A percentile compares a stretch with the other conserved stretches of the same genome.
Evolutionary conservation across 2,329 filamentous ascomycete species (phyloP).

Genomic region (Metarhizium brunneum): DNA sequence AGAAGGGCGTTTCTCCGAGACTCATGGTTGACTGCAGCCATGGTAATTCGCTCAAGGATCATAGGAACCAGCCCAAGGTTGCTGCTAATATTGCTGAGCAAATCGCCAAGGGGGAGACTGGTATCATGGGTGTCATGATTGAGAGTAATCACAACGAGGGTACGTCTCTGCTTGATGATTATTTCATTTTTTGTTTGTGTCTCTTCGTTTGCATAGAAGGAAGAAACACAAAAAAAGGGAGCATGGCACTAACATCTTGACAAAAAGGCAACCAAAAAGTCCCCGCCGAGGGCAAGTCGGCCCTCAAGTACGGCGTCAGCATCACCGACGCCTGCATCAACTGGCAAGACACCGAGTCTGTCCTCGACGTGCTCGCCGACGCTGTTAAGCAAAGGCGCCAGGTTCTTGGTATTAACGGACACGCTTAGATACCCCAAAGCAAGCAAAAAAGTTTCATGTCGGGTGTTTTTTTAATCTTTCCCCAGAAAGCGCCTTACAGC

Average conservation of each 20-base stretch:
- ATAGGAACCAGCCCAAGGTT: constrained; percentile 95
- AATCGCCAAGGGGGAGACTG: constrained; percentile 72
- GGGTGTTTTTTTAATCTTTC: not conserved
- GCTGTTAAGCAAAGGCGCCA: constrained; percentile 45
- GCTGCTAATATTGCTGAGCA: constrained; percentile 74
- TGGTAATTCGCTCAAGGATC: constrained; percentile 91
- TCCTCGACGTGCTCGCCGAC: constrained; percentile 68
- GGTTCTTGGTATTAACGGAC: constrained; percentile 14
- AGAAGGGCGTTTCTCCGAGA: constrained; percentile 63
- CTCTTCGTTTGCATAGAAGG: not conserved
- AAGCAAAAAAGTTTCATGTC: not conserved
- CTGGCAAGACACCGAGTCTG: constrained; percentile 80
- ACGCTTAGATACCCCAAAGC: constrained; percentile 1
- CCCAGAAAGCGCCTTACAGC: not conserved
- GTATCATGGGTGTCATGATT: constrained; percentile 97
- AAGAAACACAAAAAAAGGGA: not conserved
- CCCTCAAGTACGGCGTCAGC: constrained; percentile 85
- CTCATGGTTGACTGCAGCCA: constrained; percentile 99
- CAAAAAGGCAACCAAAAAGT: constrained; percentile 78
- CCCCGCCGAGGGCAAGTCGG: constrained; percentile 72
- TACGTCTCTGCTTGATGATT: constrained; percentile 25
- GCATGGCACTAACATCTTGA: not conserved
- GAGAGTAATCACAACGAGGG: constrained; percentile 96
- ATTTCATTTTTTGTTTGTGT: not conserved
- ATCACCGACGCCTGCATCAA: constrained; percentile 97